phyloP scores from a whole-genome alignment of 208 protist species.

The Acanthamoeba castellanii region DNA sequence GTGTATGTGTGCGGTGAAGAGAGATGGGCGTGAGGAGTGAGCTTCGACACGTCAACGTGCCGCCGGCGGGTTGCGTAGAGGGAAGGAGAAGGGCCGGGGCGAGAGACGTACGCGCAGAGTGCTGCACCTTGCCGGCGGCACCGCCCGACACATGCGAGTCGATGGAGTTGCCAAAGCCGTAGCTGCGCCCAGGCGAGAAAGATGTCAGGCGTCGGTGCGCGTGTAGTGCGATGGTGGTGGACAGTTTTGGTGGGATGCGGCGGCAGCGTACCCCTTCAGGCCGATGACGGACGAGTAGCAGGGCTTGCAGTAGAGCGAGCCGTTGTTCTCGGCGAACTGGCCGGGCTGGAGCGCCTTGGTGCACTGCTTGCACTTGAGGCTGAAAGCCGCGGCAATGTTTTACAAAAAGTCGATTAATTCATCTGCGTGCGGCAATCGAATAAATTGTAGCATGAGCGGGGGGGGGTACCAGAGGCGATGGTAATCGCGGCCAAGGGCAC shows the following conservation, averaged over 20 bases:
- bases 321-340: constrained; percentile 51
- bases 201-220: too few relatives aligned
- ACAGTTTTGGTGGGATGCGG: too few relatives aligned
- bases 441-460: too few relatives aligned
- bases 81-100: neutral
- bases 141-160: constrained; percentile 43
- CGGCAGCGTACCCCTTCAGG: constrained; percentile 38
- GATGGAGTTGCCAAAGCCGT: constrained; percentile 31
- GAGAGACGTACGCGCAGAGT: neutral
- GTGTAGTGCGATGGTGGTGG: too few relatives aligned
- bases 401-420: too few relatives aligned
- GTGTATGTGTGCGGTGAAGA: too few relatives aligned
- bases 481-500: constrained; percentile 1
- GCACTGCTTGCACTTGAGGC: constrained; percentile 62
- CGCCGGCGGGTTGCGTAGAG: too few relatives aligned
- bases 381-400: too few relatives aligned
- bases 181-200: neutral
- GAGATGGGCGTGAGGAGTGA: too few relatives aligned
- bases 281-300: constrained; percentile 45
- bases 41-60: too few relatives aligned
- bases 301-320: constrained; percentile 49
- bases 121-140: constrained; percentile 24
- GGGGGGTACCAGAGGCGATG: neutral
- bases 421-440: too few relatives aligned
- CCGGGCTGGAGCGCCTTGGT: neutral